Conservation (phyloP, 495 filamentous ascomycete genomes). For the Tuber umbilicatum region DNA sequence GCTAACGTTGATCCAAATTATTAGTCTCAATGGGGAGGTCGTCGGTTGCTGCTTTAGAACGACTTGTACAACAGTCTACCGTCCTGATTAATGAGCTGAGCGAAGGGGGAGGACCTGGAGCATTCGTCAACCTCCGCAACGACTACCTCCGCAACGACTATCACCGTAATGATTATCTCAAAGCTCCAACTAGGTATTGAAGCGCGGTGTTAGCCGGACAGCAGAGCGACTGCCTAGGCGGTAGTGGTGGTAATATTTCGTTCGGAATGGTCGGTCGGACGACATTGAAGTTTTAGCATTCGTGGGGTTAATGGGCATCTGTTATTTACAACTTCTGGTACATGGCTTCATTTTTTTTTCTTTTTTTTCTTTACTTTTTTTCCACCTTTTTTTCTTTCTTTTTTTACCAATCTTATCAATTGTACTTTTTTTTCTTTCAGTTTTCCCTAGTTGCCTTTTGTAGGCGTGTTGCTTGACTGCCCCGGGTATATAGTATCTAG, state of each 20-base stretch:
- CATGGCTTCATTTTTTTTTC: conserved; percentile 22
- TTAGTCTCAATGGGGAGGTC: conserved; percentile 85
- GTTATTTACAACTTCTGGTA: conserved; percentile 26
- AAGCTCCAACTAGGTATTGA: neutral
- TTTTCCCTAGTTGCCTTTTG: conserved; percentile 4
- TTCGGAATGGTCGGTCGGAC: neutral
- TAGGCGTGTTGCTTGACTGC: neutral
- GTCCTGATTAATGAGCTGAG: conserved; percentile 76
- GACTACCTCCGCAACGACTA: conserved; percentile 48
- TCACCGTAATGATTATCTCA: conserved; percentile 9
- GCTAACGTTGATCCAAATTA: conserved; percentile 26
- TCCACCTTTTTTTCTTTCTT: conserved; percentile 18
- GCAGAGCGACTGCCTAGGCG: neutral
- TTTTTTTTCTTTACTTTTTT: conserved; percentile 13
- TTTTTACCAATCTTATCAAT: conserved; percentile 19
- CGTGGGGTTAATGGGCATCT: conserved; percentile 33
- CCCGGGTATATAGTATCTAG: neutral
- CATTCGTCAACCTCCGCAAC: conserved; percentile 75
- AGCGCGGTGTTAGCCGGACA: neutral
- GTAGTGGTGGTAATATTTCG: neutral
- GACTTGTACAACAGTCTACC: conserved; percentile 77
- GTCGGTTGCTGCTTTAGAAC: conserved; percentile 77
- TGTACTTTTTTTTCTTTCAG: conserved; percentile 7
- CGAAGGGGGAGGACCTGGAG: conserved; percentile 74
- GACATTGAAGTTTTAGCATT: conserved; percentile 28